Evolutionary conservation across 1,284 basidiomycete species (phyloP), one percentile per base, ranked within the genome.

Genomic region (Puccinia horiana): DNA sequence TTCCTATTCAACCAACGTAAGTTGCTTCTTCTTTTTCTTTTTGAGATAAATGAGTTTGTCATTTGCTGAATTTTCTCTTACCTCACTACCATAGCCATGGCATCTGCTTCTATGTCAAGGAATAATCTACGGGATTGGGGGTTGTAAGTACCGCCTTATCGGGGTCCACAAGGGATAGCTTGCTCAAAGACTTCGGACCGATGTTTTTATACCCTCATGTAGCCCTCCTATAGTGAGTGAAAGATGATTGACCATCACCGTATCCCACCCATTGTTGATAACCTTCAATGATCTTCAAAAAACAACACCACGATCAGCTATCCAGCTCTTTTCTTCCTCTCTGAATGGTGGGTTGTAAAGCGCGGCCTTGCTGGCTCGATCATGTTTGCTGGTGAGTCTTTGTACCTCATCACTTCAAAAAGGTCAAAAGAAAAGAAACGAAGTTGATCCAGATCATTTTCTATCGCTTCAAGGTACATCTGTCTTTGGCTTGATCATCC

Each of bases 331-430:
- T 67, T 69, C 37, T 78, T 78, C 37, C 65, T 78, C 9, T 61
- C 76, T n/a, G 76, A 78, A 52, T 78, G 76, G 76, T 78, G 76
- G 76, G 65, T 78, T 40, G 49, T 54, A 3, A 70, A 42, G 52
- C 76, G 76, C 23, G 76, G 76, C 20, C 26, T 78, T n/a, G 76
- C 76, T 1, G 76, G 61, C 9, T 35, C 58, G 16, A 52, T 78
- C 0, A 78, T 78, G 76, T 78, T 78, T 69, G 61, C 76, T 23
- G 76, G 76, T 78, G 29, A 69, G 61, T 44, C 42, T 47, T 20
- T 1, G 32, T 29, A 29, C 4, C 12, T 35, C 1, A 16, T 35
- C 37, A 1, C 32, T 52, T 52, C 16, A 44, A 16, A 70, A 0
- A 29, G 16, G 18, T 20, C 6, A 35, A 29, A 72, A n/a, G 20